These are phyloP conservation scores for Sporothrix globosa DNA, from an alignment of 2,329 filamentous ascomycete species.

Conservation along the genomic window DNA sequence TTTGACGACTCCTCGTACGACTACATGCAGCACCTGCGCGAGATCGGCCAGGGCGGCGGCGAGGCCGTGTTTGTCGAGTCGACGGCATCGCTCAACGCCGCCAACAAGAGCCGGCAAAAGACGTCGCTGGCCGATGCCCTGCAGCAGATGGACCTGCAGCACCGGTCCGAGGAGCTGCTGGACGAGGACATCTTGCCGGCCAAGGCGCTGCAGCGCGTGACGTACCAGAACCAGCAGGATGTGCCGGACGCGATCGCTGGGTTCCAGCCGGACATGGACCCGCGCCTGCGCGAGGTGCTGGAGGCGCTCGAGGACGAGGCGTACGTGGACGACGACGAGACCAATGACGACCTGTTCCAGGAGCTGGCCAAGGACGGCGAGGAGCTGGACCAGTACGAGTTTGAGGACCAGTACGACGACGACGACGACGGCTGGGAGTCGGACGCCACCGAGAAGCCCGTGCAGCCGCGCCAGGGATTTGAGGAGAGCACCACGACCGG, in stretches of 20 bases:
- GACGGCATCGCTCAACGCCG: slow-evolving; percentile 63
- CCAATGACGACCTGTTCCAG: slow-evolving; percentile 85
- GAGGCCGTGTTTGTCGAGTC: slow-evolving; percentile 83
- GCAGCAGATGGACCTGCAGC: slow-evolving; percentile 60
- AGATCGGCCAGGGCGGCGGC: slow-evolving; percentile 73
- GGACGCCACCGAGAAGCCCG: slow-evolving; percentile 84
- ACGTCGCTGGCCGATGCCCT: slow-evolving; percentile 82
- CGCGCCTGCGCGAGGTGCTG: slow-evolving; percentile 82
- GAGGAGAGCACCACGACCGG: not conserved
- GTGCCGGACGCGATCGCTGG: slow-evolving; percentile 88
- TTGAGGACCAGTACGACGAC: slow-evolving; percentile 65
- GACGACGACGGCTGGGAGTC: slow-evolving; percentile 90
- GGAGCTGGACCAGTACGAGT: slow-evolving; percentile 69
- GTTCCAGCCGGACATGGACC: slow-evolving; percentile 98
- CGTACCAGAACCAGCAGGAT: slow-evolving; percentile 91
- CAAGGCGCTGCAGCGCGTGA: slow-evolving; percentile 74
- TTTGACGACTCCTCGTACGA: slow-evolving; percentile 96
- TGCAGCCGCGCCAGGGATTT: slow-evolving; percentile 40
- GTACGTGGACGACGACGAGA: slow-evolving; percentile 83
- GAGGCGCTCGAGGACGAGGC: slow-evolving; percentile 95
- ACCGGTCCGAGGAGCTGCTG: slow-evolving; percentile 61
- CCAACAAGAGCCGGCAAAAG: slow-evolving; percentile 79
- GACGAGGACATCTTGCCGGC: slow-evolving; percentile 77
- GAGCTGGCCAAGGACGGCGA: slow-evolving; percentile 51
- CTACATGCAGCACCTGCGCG: slow-evolving; percentile 98